Base-by-base conservation (phyloP, 805 yeast species). In the Candida pseudoglaebosa region DNA sequence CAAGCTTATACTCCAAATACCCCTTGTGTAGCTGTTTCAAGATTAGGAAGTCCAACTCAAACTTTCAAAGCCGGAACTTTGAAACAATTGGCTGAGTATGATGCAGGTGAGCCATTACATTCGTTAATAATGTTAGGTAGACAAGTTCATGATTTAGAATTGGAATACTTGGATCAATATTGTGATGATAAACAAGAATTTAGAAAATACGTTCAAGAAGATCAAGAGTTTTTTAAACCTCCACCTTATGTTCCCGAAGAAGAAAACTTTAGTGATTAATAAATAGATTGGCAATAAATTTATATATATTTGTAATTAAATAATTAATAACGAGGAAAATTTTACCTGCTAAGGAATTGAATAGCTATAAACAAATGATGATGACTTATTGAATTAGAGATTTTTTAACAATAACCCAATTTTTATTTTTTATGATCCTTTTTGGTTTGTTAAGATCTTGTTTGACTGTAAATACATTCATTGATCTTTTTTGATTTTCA, bases 41-140 rank as follows among this genome's bases (percentile, higher is more conserved):
- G 99, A 56, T 64, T 91, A 28, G 99, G 99, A 2, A 78, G 96
- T 6, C 91, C 95, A 16, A 60, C 70, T 4, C 99, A 91, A 65
- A 58, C 64, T 5, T 85, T 91, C 66, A 81, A 83, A 53, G 91
- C 96, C 5, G 98, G 83, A 3, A 84, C 96, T 13, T 73, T 91
- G 43, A 61, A 74, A 46, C 86, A 91, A 52, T 67, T 91, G 57
- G 74, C 86, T 5, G 77, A 78, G 35, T 89, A 86, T 54, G 97
- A 90, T 47, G 78, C 95, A 9, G 99, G 99, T 32, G 95, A 81
- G 54, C 99, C 99, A 20, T 69, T 91, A 50, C 99, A 91, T 60
- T 87, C 98, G 7, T 74, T 91, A 52, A 80, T 91, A 36, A 81
- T 91, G 65, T 71, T 91, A 38, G 99, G 99, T 17, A 78, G 95